A percentile compares a stretch with the other conserved stretches of the same genome.
These are phyloP conservation scores for Botrytis elliptica DNA, from an alignment of 2,329 filamentous ascomycete genomes.

Conservation along the genomic window DNA sequence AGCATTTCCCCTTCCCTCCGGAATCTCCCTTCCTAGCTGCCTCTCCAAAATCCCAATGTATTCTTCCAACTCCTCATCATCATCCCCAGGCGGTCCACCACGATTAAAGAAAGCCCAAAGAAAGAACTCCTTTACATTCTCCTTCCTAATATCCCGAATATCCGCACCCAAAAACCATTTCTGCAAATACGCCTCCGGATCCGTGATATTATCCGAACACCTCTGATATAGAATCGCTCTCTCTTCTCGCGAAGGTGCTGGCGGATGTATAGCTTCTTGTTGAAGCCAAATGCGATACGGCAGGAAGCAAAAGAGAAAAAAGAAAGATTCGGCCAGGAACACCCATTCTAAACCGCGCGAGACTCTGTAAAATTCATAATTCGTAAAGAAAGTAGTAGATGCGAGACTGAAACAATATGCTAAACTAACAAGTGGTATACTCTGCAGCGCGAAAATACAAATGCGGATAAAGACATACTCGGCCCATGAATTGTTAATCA, in stretches of 20 bases:
- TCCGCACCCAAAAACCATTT: constrained; percentile 59
- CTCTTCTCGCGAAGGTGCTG: constrained; percentile 44
- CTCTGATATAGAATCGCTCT: constrained; percentile 50
- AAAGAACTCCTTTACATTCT: constrained; percentile 61
- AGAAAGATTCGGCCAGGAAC: constrained; percentile 51
- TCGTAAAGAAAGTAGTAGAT: constrained; percentile 36
- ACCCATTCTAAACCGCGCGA: constrained; percentile 42
- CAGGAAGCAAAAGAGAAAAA: constrained; percentile 54
- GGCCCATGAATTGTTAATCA: constrained; percentile 39
- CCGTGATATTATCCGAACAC: constrained; percentile 51
- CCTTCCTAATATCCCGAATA: constrained; percentile 51
- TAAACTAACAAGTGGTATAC: constrained; percentile 50
- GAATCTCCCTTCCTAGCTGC: constrained; percentile 49
- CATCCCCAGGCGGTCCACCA: constrained; percentile 43
- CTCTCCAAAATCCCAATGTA: constrained; percentile 54
- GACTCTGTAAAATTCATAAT: constrained; percentile 36
- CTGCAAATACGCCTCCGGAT: constrained; percentile 52
- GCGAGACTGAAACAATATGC: constrained; percentile 44
- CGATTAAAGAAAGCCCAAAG: constrained; percentile 59
- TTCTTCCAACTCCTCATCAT: constrained; percentile 55
- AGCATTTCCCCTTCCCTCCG: constrained; percentile 52
- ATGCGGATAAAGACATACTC: constrained; percentile 45
- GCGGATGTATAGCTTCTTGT: constrained; percentile 50
- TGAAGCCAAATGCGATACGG: constrained; percentile 53
- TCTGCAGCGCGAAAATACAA: constrained; percentile 49